Evolutionary conservation across 306 rosid species (phyloP).

Genomic region (Rosa rugosa): DNA sequence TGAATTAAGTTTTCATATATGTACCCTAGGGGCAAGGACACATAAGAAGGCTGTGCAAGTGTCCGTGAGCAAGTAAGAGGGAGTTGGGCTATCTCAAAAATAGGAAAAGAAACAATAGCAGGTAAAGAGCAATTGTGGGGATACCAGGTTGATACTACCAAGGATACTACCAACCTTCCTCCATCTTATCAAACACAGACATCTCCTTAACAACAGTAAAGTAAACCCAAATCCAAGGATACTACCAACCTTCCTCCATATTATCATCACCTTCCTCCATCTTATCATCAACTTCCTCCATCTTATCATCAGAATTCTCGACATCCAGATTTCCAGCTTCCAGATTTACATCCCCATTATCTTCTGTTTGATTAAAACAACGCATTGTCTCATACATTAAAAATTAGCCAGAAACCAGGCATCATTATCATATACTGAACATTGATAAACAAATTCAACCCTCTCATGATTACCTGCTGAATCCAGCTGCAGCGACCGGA

Average conservation of each 20-base stretch:
- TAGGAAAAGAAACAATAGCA: background rate
- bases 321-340: constrained; percentile 58
- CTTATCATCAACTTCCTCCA: constrained; percentile 69
- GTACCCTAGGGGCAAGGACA: background rate
- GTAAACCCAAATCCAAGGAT: constrained; percentile 17
- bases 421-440: background rate
- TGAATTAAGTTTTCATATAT: background rate
- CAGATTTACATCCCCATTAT: constrained; percentile 54
- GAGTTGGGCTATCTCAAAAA: background rate
- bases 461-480: constrained; percentile 54
- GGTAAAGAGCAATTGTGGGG: background rate
- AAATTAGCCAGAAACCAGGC: constrained; percentile 15
- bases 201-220: background rate
- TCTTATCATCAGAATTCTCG: constrained; percentile 42
- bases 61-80: background rate
- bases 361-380: constrained; percentile 51
- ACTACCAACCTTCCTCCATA: constrained; percentile 81
- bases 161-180: background rate
- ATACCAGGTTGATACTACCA: background rate
- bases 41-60: background rate
- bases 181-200: background rate
- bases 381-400: constrained; percentile 26
- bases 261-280: constrained; percentile 71
- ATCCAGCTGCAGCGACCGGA: constrained; percentile 91
- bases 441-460: background rate